phyloP scores from a whole-genome alignment of 2,329 filamentous ascomycete species.

The Fusarium oxysporum region DNA sequence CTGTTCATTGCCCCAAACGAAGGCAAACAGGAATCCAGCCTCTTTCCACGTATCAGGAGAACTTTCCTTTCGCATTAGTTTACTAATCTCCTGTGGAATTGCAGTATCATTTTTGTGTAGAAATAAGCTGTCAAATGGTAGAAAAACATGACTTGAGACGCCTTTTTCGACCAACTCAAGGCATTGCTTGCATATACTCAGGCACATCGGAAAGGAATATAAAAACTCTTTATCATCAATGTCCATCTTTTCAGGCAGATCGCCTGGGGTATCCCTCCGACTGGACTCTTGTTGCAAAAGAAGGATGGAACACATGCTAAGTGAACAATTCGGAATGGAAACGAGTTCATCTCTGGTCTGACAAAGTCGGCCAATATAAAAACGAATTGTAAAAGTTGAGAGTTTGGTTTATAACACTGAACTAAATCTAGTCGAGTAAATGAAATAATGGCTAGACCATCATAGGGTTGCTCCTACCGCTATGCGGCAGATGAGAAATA shows the following conservation, averaged over 20 bases:
- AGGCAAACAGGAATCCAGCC: neutral
- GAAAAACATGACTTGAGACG: fast-evolving
- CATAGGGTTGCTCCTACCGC: too few species aligned
- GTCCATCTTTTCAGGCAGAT: neutral
- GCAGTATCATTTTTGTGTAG: fast-evolving
- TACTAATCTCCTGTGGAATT: neutral
- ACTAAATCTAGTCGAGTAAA: neutral
- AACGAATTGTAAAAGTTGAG: neutral
- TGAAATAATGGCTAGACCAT: neutral
- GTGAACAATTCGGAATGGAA: neutral
- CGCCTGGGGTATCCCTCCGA: too few species aligned
- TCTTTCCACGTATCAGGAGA: neutral
- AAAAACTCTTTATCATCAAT: neutral
- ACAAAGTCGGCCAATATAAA: neutral
- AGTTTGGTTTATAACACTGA: neutral
- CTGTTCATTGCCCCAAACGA: neutral
- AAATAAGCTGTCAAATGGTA: neutral
- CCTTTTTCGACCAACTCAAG: neutral
- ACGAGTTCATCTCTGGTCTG: neutral
- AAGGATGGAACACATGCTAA: neutral
- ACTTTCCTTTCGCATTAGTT: neutral
- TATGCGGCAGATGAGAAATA: too few species aligned
- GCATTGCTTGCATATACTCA: neutral
- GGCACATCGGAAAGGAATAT: neutral
- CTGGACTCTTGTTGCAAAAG: neutral